Evolutionary conservation across 257 asterid genomes (phyloP), one percentile per base, ranked within the genome.

Genomic region (Coffea canephora): DNA sequence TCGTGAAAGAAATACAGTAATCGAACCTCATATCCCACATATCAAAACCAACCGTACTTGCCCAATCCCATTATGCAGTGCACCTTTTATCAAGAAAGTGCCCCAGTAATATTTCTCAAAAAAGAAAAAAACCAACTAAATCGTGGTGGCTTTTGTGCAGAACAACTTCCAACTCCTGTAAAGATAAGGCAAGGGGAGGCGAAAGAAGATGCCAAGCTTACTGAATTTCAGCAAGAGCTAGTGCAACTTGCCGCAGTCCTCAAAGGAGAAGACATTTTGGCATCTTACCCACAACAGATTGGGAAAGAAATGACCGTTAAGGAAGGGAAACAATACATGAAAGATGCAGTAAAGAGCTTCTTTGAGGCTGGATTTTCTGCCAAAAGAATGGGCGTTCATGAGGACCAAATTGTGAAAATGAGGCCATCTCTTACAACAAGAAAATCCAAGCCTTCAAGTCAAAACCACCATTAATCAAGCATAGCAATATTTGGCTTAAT

Each of bases 141-240:
- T 61, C 31, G 6, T 21, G 67, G 13, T 39, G 9, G 11, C 67
- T 23, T 31, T 82, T 74, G 10, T 34, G 46, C 91, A 92, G 97
- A 76, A 69, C 31, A 77, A 81, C 92, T 95, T 14, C 93, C 96
- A 5, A 80, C 46, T 64, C 96, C 98, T 1, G 92, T 84, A 3
- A 91, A 77, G 80, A 93, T 95, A 5, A 85, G 98, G 82, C 62
- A 87, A 49, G 81, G 84, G 18, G 95, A 87, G 0, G 92, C 99
- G 6, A 90, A 90, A 2, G 97, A 93, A 83, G 94, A 91, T 15
- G 96, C 96, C 10, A 78, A 55, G 50, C 76, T 93, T 48, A 89
- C 92, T 23, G 99, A 95, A 77, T 93, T 95, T 73, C 99, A 95
- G 71, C 93, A 89, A 74, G 97, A 93, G 83, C 88, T 95, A 66